Evolutionary conservation across 1,139 yeast genomes (phyloP).

Genomic region (Scheffersomyces stambukii): DNA sequence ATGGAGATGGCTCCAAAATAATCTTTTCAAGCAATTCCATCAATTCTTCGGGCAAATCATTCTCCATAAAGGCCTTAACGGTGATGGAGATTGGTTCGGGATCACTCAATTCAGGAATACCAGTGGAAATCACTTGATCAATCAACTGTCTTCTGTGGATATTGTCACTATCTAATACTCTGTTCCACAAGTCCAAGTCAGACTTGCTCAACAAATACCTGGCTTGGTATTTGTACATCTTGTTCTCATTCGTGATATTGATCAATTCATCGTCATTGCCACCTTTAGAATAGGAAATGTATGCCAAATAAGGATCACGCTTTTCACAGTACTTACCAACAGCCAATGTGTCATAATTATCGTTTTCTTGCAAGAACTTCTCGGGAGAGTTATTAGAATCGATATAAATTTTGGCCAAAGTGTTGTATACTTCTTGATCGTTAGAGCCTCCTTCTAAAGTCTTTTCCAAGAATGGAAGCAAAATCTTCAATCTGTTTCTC

Average conservation of each 20-base stretch:
- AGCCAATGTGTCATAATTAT: constrained; percentile 81
- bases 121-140: constrained; percentile 93
- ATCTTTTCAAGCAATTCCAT: constrained; percentile 94
- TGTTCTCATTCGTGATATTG: constrained; percentile 89
- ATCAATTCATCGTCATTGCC: constrained; percentile 85
- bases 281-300: constrained; percentile 96
- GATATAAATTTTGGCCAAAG: constrained; percentile 95
- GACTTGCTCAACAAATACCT: constrained; percentile 86
- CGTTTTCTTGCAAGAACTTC: constrained; percentile 88
- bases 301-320: constrained; percentile 97
- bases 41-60: constrained; percentile 87
- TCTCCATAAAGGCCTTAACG: constrained; percentile 96
- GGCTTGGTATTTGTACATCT: constrained; percentile 98
- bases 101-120: constrained; percentile 90
- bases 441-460: constrained; percentile 83
- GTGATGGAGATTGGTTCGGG: constrained; percentile 96
- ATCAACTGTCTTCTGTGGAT: constrained; percentile 84
- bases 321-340: constrained; percentile 99
- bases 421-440: constrained; percentile 89
- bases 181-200: constrained; percentile 76
- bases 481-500: constrained; percentile 86
- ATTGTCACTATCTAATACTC: constrained; percentile 72
- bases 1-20: constrained; percentile 94
- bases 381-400: constrained; percentile 98
- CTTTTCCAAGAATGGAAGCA: constrained; percentile 90